phyloP scores from a whole-genome alignment of 352 stramenopile species.

The Phytophthora palmivora region DNA sequence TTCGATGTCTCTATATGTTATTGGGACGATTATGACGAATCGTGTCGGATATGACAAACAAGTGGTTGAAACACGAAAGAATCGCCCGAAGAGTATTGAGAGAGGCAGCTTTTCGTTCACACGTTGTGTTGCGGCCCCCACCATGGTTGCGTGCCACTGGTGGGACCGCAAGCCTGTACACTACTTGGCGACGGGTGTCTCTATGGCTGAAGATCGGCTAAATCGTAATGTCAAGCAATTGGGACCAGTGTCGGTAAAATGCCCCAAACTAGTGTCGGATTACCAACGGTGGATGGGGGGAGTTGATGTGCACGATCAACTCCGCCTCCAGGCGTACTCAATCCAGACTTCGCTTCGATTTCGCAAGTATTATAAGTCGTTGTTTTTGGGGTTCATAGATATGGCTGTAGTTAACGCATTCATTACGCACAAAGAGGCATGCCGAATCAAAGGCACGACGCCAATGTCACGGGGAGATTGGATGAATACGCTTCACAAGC shows the following conservation, averaged over 20 bases:
- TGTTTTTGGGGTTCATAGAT: conserved; percentile 4
- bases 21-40: conserved; percentile 31
- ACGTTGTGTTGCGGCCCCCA: too few relatives aligned
- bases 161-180: too few relatives aligned
- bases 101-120: too few relatives aligned
- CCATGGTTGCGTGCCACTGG: too few relatives aligned
- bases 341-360: conserved; percentile 7
- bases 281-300: conserved; percentile 19
- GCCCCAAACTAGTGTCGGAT: too few relatives aligned
- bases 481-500: background rate
- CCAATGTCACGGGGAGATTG: background rate
- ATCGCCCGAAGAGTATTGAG: background rate
- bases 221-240: too few relatives aligned
- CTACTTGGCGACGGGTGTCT: too few relatives aligned
- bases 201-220: too few relatives aligned
- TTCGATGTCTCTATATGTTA: conserved; percentile 28
- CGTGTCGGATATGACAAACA: conserved; percentile 7
- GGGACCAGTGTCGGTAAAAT: conserved; percentile 13
- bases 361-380: conserved; percentile 7
- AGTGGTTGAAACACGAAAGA: conserved; percentile 10
- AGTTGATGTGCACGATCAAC: background rate
- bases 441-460: background rate
- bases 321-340: conserved; percentile 3
- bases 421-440: conserved; percentile 4
- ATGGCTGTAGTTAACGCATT: conserved; percentile 2